Conservation (phyloP, 2,329 filamentous ascomycete genomes). For the Shiraia sp. region DNA sequence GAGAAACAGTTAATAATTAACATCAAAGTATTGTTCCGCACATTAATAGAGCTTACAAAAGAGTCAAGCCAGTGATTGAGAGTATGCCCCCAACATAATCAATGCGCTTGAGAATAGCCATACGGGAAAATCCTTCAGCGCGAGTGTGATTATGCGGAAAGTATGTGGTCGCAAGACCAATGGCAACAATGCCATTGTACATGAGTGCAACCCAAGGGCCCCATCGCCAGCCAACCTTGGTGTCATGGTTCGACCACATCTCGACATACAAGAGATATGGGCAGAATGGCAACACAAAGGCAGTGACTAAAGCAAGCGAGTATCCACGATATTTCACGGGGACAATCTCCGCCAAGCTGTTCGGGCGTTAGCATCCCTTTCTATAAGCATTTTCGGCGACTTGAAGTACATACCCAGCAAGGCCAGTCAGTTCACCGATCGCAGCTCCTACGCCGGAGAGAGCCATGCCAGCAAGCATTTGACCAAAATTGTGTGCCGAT, state of each 20-base stretch:
- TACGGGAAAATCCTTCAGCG: slow-evolving; percentile 36
- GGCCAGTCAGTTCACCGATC: slow-evolving; percentile 39
- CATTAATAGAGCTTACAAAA: slow-evolving; percentile 30
- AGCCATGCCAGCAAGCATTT: slow-evolving; percentile 40
- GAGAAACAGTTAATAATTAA: slow-evolving; percentile 11
- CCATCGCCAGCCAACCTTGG: slow-evolving; percentile 37
- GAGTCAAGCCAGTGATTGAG: slow-evolving; percentile 36
- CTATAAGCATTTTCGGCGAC: background rate
- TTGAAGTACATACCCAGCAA: slow-evolving; percentile 40
- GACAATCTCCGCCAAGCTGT: slow-evolving; percentile 38
- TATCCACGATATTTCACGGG: slow-evolving; percentile 41
- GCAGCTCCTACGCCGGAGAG: slow-evolving; percentile 41
- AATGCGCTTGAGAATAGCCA: slow-evolving; percentile 36
- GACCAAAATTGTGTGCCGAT: slow-evolving; percentile 36
- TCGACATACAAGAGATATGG: slow-evolving; percentile 39
- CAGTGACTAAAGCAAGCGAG: slow-evolving; percentile 37
- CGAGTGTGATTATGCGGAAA: slow-evolving; percentile 37
- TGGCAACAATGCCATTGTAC: slow-evolving; percentile 34
- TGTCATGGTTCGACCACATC: slow-evolving; percentile 30
- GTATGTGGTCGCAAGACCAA: slow-evolving; percentile 38
- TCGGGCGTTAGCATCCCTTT: slow-evolving; percentile 3
- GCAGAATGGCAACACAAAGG: slow-evolving; percentile 42
- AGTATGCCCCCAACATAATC: slow-evolving; percentile 37
- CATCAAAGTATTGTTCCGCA: background rate
- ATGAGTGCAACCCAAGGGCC: slow-evolving; percentile 41